These are phyloP conservation scores for Coelastrella sp. DNA, from an alignment of 139 green algal genomes.

Conservation along the genomic window DNA sequence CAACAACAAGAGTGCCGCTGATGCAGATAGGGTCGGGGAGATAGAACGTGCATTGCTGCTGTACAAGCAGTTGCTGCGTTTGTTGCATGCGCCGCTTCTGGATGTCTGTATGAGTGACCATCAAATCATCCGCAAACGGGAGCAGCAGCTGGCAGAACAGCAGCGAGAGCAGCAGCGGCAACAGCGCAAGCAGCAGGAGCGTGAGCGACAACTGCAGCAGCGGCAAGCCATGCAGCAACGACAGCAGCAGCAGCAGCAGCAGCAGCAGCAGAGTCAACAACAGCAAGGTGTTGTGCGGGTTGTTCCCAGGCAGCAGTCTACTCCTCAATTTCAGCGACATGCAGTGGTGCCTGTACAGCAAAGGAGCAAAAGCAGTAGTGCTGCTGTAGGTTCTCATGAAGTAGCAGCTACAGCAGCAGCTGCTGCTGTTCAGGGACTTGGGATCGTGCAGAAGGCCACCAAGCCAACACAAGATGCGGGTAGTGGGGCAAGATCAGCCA, in stretches of 20 bases:
- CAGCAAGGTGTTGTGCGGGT: background rate
- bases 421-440: conserved; percentile 7
- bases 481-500: too few relatives aligned
- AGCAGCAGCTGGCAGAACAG: background rate
- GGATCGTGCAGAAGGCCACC: background rate
- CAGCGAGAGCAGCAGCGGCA: conserved; percentile 1
- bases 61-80: background rate
- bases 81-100: background rate
- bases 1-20: background rate
- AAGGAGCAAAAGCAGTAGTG: background rate
- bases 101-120: background rate
- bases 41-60: background rate
- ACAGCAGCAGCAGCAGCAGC: conserved; percentile 4
- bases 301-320: background rate
- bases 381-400: background rate
- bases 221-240: background rate
- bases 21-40: background rate
- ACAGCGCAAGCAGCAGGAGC: background rate
- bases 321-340: background rate
- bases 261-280: background rate
- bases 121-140: too few relatives aligned
- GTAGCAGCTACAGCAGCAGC: conserved; percentile 15
- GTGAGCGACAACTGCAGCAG: background rate
- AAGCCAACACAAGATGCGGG: too few relatives aligned
- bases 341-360: background rate